Percentiles rank a stretch among this genome's conserved stretches.
These are phyloP conservation scores for Cryptococcus amylolentus DNA, from an alignment of 1,284 basidiomycete genomes.

Conservation along the genomic window DNA sequence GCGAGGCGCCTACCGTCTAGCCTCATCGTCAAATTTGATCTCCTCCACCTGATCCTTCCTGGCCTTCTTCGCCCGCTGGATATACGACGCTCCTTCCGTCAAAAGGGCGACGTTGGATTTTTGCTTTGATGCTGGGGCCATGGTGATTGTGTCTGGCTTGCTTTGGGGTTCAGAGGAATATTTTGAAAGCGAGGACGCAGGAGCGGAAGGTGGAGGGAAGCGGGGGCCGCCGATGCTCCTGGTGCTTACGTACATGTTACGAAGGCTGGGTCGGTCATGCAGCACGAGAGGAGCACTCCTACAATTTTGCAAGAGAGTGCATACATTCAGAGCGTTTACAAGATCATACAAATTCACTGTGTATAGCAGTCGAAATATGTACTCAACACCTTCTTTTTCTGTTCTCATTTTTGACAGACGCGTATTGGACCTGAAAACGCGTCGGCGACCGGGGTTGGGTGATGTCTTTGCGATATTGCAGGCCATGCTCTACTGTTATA, in stretches of 20 bases:
- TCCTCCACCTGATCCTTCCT: slow-evolving; percentile 48
- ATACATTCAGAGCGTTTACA: too few species aligned
- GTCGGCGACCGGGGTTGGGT: neutral
- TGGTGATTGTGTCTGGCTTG: neutral
- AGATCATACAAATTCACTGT: too few species aligned
- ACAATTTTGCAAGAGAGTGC: too few species aligned
- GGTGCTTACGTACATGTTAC: neutral
- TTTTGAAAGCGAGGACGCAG: neutral
- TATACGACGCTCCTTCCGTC: slow-evolving; percentile 49
- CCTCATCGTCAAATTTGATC: slow-evolving; percentile 51
- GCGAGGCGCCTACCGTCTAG: slow-evolving; percentile 32
- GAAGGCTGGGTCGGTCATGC: too few species aligned
- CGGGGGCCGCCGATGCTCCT: neutral
- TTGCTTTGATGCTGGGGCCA: slow-evolving; percentile 3
- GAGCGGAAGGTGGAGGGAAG: neutral
- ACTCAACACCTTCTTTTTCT: too few species aligned
- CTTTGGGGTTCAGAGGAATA: neutral
- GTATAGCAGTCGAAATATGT: too few species aligned
- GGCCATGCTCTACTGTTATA: too few species aligned
- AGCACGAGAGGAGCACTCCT: too few species aligned
- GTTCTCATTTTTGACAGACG: too few species aligned
- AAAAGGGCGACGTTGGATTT: slow-evolving; percentile 47
- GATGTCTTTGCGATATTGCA: neutral
- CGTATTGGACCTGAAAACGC: too few species aligned
- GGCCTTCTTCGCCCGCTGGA: slow-evolving; percentile 45